Percentiles rank a stretch among this genome's conserved stretches.
These are phyloP conservation scores for Trichosporon ovoides DNA, from an alignment of 1,284 basidiomycete species.

Conservation along the genomic window DNA sequence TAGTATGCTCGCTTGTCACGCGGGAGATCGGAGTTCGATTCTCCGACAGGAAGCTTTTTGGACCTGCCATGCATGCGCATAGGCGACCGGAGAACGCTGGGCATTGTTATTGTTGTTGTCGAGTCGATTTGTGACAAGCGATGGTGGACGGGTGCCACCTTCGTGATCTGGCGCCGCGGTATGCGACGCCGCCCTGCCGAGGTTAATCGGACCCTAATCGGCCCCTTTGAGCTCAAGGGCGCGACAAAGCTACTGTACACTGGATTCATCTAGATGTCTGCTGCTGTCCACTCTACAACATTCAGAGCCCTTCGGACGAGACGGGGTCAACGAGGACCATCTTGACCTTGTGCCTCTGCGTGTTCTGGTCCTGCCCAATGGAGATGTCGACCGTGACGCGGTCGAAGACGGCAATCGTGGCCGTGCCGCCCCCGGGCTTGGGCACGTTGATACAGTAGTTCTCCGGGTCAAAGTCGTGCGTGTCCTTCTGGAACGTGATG, in stretches of 20 bases:
- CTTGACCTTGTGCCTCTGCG: slow-evolving; percentile 84
- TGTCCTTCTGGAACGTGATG: slow-evolving; percentile 84
- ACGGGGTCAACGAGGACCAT: slow-evolving; percentile 56
- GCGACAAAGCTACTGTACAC: neutral
- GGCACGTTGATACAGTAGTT: slow-evolving; percentile 79
- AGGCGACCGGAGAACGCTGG: neutral
- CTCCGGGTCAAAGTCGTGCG: slow-evolving; percentile 78
- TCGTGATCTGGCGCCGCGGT: too few species aligned
- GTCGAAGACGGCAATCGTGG: slow-evolving; percentile 79
- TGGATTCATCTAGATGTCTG: neutral
- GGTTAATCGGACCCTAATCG: too few species aligned
- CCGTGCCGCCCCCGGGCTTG: slow-evolving; percentile 47
- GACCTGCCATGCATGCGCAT: neutral
- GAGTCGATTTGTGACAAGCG: neutral
- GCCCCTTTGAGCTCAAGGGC: neutral
- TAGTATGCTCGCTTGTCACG: slow-evolving; percentile 4
- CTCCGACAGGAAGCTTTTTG: neutral
- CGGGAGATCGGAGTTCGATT: slow-evolving; percentile 4
- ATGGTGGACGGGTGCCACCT: too few species aligned
- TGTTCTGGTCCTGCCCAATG: slow-evolving; percentile 92
- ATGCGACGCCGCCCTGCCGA: too few species aligned
- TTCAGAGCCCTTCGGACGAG: slow-evolving; percentile 36
- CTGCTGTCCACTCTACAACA: neutral
- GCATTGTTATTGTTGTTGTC: neutral
- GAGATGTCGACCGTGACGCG: slow-evolving; percentile 83